A percentile compares a stretch with the other conserved stretches of the same genome.
Evolutionary conservation across 2,329 filamentous ascomycete species (phyloP).

Genomic region (Apiospora rasikravindrae): DNA sequence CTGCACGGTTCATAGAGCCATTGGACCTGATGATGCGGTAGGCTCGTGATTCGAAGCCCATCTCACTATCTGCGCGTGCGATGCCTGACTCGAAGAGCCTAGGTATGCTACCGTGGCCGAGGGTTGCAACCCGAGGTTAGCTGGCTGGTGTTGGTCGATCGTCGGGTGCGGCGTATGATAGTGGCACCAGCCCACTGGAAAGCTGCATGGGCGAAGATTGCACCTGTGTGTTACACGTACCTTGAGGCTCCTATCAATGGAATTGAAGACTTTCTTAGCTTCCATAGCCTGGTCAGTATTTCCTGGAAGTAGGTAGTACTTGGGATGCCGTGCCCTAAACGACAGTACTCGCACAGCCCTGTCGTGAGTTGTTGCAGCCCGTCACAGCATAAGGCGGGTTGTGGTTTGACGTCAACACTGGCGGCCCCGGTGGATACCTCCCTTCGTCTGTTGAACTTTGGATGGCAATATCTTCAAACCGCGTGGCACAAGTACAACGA

Average conservation of each 20-base stretch:
- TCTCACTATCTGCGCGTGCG: neutral
- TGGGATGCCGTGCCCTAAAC: neutral
- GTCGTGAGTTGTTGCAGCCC: neutral
- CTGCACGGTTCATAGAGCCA: neutral
- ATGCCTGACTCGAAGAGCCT: neutral
- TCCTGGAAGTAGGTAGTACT: neutral
- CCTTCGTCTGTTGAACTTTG: neutral
- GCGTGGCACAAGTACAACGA: neutral
- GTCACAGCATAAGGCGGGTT: neutral
- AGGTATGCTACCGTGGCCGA: neutral
- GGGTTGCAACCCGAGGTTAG: conserved; percentile 4
- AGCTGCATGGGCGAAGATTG: neutral
- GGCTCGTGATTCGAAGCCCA: conserved; percentile 5
- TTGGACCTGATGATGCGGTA: neutral
- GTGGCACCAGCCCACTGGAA: conserved; percentile 9
- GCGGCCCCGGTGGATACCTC: neutral
- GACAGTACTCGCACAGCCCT: neutral
- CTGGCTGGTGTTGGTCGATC: neutral
- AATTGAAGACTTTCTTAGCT: neutral
- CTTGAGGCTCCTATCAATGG: neutral
- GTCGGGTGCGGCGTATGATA: neutral
- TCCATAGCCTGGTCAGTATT: neutral
- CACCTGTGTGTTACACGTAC: neutral
- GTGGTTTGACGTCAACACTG: conserved; percentile 1
- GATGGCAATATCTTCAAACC: neutral